Percentiles rank a stretch among this genome's conserved stretches.
Conservation (phyloP, 2,329 filamentous ascomycete genomes). For the Epicoccum sorghinum region DNA sequence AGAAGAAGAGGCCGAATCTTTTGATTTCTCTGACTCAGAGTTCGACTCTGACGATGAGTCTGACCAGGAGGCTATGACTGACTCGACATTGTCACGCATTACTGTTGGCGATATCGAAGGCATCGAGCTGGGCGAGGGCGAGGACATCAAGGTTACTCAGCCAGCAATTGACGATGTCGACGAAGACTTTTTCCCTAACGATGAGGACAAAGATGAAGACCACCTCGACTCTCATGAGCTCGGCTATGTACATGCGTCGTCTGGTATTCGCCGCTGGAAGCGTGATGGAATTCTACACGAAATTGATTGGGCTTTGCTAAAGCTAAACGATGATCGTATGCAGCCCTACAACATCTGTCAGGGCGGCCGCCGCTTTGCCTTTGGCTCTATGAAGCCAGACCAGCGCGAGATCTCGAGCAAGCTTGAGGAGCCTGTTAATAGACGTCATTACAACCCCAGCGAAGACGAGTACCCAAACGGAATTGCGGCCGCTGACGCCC, state of each 20-base stretch:
- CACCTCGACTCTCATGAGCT: conserved; percentile 79
- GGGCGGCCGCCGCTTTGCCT: conserved; percentile 51
- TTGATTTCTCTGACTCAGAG: conserved; percentile 66
- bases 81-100: conserved; percentile 36
- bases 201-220: conserved; percentile 77
- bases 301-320: conserved; percentile 93
- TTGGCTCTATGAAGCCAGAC: conserved; percentile 30
- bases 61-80: conserved; percentile 36
- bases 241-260: conserved; percentile 86
- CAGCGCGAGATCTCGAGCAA: conserved; percentile 39
- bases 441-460: conserved; percentile 42
- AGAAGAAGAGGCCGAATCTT: conserved; percentile 37
- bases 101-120: conserved; percentile 74
- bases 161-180: conserved; percentile 88
- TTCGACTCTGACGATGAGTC: conserved; percentile 42
- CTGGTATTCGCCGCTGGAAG: conserved; percentile 79
- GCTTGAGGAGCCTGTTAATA: conserved; percentile 43
- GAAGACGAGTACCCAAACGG: conserved; percentile 60
- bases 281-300: conserved; percentile 80
- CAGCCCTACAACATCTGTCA: conserved; percentile 76
- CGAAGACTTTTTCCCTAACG: conserved; percentile 79
- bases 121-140: conserved; percentile 74
- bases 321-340: conserved; percentile 73
- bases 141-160: conserved; percentile 84
- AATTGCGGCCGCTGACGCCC: conserved; percentile 63